Base-by-base conservation (phyloP, 129 eudicot genomes). In the Saussurea involucrata region DNA sequence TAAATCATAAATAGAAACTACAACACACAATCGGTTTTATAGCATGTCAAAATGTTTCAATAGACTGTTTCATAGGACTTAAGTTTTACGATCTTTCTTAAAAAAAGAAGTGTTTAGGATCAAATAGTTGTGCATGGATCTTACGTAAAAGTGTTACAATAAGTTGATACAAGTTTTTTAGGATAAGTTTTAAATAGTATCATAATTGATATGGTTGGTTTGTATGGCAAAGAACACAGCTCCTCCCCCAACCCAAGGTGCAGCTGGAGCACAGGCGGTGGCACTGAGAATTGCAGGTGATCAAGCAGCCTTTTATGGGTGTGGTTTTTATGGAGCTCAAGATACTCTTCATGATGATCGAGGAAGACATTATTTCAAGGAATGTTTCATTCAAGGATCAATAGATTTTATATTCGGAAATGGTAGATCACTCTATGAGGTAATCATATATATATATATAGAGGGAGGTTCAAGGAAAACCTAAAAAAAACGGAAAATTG, bases 291-390 rank as follows among this genome's bases (percentile, higher is more conserved):
- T 93, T 21, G 53, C 84, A 0, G 94, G 92, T 6, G 98, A 93
- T 78, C 79, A 85, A 87, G 90, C 91, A 29, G 98, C 97, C 37
- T 93, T 93, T 63, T 93, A 90, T 37, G 88, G 92, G 3, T 90
- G 97, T 70, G 98, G 98, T 63, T 90, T 93, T 53, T 90, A 88
- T 73, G 97, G 98, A 78, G 87, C 88, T 37, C 95, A 90, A 68
- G 97, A 93, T 65, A 93, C 98, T 2, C 89, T 93, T 21, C 82
- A 84, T 75, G 96, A 90, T 75, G 98, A 90, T 71, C 58, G 60
- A 49, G 98, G 98, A 53, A 88, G 92, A 40, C 97, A 93, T 83
- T 93, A 83, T 69, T 93, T 90, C 76, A 93, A 90, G 81, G 86
- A 90, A 17, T 93, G 98, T 63, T 93, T 81, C 81, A 93, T 93